These are phyloP conservation scores for Fraxinus albicans DNA, from an alignment of 305 asterid species.

Conservation along the genomic window DNA sequence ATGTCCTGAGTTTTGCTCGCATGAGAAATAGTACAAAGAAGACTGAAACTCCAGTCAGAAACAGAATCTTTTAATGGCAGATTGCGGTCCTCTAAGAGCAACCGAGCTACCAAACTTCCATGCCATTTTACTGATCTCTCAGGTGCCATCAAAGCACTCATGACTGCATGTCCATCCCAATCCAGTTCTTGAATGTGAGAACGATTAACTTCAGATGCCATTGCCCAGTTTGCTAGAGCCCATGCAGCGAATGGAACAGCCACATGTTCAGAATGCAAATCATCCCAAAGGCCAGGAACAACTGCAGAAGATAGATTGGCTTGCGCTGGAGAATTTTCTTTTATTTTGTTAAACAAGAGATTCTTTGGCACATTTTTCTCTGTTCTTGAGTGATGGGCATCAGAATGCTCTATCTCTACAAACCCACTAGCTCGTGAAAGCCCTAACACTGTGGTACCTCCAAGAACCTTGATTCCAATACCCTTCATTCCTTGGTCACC, in stretches of 20 bases:
- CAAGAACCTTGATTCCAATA: conserved; percentile 94
- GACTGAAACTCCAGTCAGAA: conserved; percentile 88
- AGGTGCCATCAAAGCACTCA: conserved; percentile 89
- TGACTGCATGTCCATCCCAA: conserved; percentile 79
- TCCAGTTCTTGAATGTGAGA: conserved; percentile 92
- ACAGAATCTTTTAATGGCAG: conserved; percentile 76
- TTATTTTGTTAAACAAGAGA: conserved; percentile 49
- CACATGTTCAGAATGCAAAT: conserved; percentile 86
- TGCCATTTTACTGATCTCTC: conserved; percentile 99
- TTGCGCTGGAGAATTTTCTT: conserved; percentile 41
- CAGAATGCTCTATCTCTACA: conserved; percentile 56
- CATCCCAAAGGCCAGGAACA: conserved; percentile 99
- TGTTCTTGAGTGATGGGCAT: conserved; percentile 28
- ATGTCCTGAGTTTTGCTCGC: conserved; percentile 87
- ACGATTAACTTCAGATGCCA: conserved; percentile 88
- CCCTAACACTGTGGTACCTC: conserved; percentile 88
- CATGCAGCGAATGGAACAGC: conserved; percentile 99
- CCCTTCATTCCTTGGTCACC: conserved; percentile 88
- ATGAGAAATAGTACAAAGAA: conserved; percentile 82
- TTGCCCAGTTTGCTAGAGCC: conserved; percentile 99
- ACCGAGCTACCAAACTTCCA: conserved; percentile 87
- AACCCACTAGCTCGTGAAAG: conserved; percentile 59
- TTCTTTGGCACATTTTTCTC: conserved; percentile 37
- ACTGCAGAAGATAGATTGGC: conserved; percentile 57
- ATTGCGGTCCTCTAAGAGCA: conserved; percentile 76